phyloP scores from a whole-genome alignment of 345 rosid species.

The Arabidopsis suecica region DNA sequence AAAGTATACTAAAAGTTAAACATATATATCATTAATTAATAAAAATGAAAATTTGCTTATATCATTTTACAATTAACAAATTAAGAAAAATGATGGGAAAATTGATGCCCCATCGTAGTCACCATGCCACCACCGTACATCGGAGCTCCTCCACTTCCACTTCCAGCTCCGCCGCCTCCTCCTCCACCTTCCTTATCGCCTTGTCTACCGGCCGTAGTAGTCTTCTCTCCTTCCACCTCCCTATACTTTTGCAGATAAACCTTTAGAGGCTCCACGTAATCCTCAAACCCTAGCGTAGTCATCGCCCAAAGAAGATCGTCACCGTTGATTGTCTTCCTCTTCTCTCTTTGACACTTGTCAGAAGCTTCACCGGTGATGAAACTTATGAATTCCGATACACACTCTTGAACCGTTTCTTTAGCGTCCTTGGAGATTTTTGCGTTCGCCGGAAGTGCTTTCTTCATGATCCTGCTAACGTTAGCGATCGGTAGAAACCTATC shows the following conservation, averaged over 20 bases:
- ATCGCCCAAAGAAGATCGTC: slow-evolving; percentile 83
- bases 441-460: slow-evolving; percentile 73
- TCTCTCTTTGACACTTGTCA: slow-evolving; percentile 77
- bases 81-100: slow-evolving; percentile 24
- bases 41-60: slow-evolving; percentile 9
- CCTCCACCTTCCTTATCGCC: slow-evolving; percentile 49
- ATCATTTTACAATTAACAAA: neutral
- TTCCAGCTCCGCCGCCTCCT: slow-evolving; percentile 39
- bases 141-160: slow-evolving; percentile 38
- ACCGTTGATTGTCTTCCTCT: slow-evolving; percentile 78
- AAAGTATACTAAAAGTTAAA: neutral
- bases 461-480: slow-evolving; percentile 80
- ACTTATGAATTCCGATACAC: slow-evolving; percentile 80
- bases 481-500: slow-evolving; percentile 73
- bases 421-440: slow-evolving; percentile 83
- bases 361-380: slow-evolving; percentile 79
- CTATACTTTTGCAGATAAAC: slow-evolving; percentile 71
- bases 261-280: slow-evolving; percentile 73
- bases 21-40: neutral
- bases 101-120: slow-evolving; percentile 20
- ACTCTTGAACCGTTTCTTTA: slow-evolving; percentile 79
- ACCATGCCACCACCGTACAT: slow-evolving; percentile 27
- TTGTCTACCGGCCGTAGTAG: slow-evolving; percentile 45
- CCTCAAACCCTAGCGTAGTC: slow-evolving; percentile 79
- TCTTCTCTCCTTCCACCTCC: slow-evolving; percentile 73